Base-by-base conservation (phyloP, 306 rosid genomes). In the Delonix regia region DNA sequence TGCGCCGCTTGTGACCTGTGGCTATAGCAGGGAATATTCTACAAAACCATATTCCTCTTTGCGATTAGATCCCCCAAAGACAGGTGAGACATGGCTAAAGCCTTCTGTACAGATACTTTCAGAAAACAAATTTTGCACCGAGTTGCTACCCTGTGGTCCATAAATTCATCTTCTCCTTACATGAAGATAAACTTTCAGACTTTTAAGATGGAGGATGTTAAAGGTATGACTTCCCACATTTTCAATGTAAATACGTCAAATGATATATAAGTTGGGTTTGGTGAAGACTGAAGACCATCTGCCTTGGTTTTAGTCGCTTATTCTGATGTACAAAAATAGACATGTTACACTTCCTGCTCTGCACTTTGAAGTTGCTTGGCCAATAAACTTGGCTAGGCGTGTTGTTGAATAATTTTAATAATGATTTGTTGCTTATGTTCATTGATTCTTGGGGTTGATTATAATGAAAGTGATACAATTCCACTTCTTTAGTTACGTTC, bases 1-100 rank as follows among this genome's bases (percentile, higher is more conserved):
- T 66, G 41, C 60, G 2, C 68, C 24, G 48, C 13, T 45, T 8
- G 65, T 34, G 66, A 61, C 28, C 2, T 52, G 33, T 38, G 48
- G 59, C 33, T 7, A 38, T 15, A 77, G 83, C 87, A 87, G 89
- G 2, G 28, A 22, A 10, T 30, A 55, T 2, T 55, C 62, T 55
- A 27, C 9, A 24, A 18, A 21, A 14, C 48, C 48, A 42, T 42
- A 42, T 11, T 1, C 48, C 48, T 42, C 1, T 9, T 42, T 42
- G 48, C 48, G 11, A 0, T 42, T 8, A 10, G 15, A 42, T 42
- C 9, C 15, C 15, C 13, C 48, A 42, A 11, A 11, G 48, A 53
- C 60, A 25, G 60, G 9, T 53, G 60, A 30, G 4, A 30, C 33
- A 1, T 30, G 33, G 4, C 1, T 30, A 30, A 30, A 1, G 33